Evolutionary conservation across 257 asterid species (phyloP).

Genomic region (Nicotiana noctiflora): DNA sequence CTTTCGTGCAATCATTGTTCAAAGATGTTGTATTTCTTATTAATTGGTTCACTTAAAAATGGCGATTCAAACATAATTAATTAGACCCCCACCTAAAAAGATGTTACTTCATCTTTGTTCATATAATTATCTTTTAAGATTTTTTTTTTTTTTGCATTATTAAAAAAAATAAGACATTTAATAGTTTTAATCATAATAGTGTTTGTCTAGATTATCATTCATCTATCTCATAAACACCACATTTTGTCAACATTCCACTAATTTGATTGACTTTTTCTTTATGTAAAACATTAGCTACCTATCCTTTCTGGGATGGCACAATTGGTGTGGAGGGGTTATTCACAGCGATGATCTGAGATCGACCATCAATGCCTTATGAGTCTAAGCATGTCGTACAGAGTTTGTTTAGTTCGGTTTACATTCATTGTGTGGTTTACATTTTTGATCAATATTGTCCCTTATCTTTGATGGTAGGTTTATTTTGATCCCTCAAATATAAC

Average conservation of each 20-base stretch:
- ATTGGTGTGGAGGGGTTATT: too few species aligned
- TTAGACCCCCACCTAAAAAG: not conserved
- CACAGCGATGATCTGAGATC: too few species aligned
- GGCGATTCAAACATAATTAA: not conserved
- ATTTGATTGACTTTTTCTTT: too few species aligned
- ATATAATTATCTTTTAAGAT: not conserved
- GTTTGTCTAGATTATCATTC: not conserved
- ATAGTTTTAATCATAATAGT: not conserved
- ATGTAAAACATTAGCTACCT: too few species aligned
- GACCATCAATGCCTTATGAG: too few species aligned
- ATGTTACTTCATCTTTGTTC: not conserved
- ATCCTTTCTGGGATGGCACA: too few species aligned
- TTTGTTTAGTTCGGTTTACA: too few species aligned
- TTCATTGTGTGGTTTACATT: too few species aligned
- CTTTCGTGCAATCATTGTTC: constrained; percentile 1
- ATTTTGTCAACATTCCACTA: not conserved
- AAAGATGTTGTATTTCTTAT: constrained; percentile 8
- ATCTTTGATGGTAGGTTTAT: too few species aligned
- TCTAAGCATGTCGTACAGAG: too few species aligned
- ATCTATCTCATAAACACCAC: not conserved
- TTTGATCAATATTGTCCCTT: too few species aligned
- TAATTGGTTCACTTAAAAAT: not conserved
- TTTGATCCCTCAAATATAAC: too few species aligned
- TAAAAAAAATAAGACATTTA: not conserved
- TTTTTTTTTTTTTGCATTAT: not conserved